Evolutionary conservation across 345 rosid genomes (phyloP), one percentile per base, ranked within the genome.

Genomic region (Salix arbutifolia): DNA sequence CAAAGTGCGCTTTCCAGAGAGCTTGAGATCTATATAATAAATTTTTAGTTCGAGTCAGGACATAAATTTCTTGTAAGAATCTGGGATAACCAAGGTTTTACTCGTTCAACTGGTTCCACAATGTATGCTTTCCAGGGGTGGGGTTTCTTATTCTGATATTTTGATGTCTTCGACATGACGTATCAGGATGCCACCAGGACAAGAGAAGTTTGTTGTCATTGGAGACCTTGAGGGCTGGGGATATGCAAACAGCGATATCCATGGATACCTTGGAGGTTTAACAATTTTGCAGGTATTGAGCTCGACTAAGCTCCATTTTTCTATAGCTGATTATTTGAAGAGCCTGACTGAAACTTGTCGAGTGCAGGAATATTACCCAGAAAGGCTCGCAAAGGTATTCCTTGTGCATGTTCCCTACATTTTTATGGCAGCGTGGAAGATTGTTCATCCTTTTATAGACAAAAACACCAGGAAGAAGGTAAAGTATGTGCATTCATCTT

Each of bases 171-270:
- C 31, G 18, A 61, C 31, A n/a, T 71, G 78, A 76, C 28, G 73
- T 13, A 38, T 62, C 83, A 87, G 90, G 84, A 53, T 85, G 76
- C 82, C 80, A 13, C 64, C 74, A 35, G 88, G 85, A 50, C 77
- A 85, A 64, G 89, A 88, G 69, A 83, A 86, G 68, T 86, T 86
- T 50, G 52, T 80, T 1, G 84, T 64, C 10, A 88, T 86, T 9
- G 89, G 73, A 58, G 91, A 88, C 69, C 87, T 88, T 70, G 30
- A 80, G 76, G 88, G 87, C 4, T 88, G 91, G 89, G 87, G 91
- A 66, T 88, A 85, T 77, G 84, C 87, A 23, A 88, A 88, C 76
- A 71, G 75, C 61, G 91, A 88, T 75, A 38, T 88, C 28, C 82
- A 81, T 1, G 91, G 73, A 17, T 83, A 76, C 76, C 79, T 86